Base-by-base conservation (phyloP, 2,329 filamentous ascomycete species). In the Thielaviopsis euricoi region DNA sequence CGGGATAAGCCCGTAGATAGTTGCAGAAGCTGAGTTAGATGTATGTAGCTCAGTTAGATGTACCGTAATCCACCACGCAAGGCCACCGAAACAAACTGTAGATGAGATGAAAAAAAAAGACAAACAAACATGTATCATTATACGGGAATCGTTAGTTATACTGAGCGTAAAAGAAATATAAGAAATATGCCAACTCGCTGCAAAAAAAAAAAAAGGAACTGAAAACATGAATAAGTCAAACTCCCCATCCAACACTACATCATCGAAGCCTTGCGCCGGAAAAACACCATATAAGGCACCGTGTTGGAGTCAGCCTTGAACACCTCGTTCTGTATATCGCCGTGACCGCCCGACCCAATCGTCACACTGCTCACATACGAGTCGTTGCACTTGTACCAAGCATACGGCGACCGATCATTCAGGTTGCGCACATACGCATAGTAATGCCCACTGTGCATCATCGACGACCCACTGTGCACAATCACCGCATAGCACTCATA, bases 401-500 rank as follows among this genome's bases (percentile, higher is more conserved):
- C 33, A 56, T 55, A n/a, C 17, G 55, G 46, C 37, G 69, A 69
- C 5, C 69, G 69, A 59, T 74, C 69, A 43, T 69, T 67, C 15
- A 69, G 69, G 43, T 73, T 74, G 51, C 79, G 79, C 61, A 86
- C 79, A 59, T 86, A 82, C 3, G 83, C 78, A 56, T 85, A 83
- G 68, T 96, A 96, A 70, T 96, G 90, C 0, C 90, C 90, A 19
- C 49, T 50, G 55, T 79, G 80, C 43, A 80, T 79, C 56, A 86
- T 74, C 1, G 76, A 81, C 1, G 72, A 72, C 22, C 90, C 90
- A 3, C 80, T 70, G 68, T 96, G 90, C 61, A 86, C 77, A 57
- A 94, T 80, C 6, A 96, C 85, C 1, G 84, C 91, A 67, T 95
- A 96, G 56, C 87, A 84, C 66, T 95, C 85, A 69, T 96, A 98